phyloP scores from a whole-genome alignment of 441 rosid species.

The California macrophylla region DNA sequence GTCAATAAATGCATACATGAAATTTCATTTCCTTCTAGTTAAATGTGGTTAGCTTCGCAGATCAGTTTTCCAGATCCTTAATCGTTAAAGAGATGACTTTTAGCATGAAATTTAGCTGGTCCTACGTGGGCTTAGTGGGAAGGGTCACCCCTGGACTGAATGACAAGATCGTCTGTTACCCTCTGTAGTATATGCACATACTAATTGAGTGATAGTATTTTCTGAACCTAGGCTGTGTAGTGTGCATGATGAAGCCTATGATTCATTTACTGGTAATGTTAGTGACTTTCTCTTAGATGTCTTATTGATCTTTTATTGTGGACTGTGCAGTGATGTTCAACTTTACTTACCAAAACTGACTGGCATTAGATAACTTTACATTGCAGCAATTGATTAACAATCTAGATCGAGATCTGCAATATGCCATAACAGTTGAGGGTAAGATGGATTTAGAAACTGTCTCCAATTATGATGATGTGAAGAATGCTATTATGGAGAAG shows the following conservation, averaged over 20 bases:
- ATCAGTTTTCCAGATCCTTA: not conserved
- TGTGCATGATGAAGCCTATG: not conserved
- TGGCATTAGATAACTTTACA: conserved; percentile 27
- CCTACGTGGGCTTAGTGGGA: not conserved
- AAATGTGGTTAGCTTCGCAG: not conserved
- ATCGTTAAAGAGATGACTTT: not conserved
- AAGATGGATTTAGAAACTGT: conserved; percentile 79
- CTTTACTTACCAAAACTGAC: conserved; percentile 13
- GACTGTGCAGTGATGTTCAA: not conserved
- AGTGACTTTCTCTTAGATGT: conserved; percentile 2
- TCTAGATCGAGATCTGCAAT: conserved; percentile 92
- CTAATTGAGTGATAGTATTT: not conserved
- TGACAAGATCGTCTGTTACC: conserved; percentile 4
- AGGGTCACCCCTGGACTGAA: conserved; percentile 7
- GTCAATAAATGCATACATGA: not conserved
- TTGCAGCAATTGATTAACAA: conserved; percentile 79
- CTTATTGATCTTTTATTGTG: not conserved
- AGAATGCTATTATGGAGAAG: conserved; percentile 65
- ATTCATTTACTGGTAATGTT: not conserved
- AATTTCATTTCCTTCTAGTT: conserved; percentile 1
- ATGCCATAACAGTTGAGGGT: conserved; percentile 90
- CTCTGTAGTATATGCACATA: not conserved
- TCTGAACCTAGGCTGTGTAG: not conserved
- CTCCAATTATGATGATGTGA: conserved; percentile 84
- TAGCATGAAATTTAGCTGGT: conserved; percentile 1